Evolutionary conservation across 2,329 filamentous ascomycete genomes (phyloP), one percentile per base, ranked within the genome.

Genomic region (Penicillium sp.): DNA sequence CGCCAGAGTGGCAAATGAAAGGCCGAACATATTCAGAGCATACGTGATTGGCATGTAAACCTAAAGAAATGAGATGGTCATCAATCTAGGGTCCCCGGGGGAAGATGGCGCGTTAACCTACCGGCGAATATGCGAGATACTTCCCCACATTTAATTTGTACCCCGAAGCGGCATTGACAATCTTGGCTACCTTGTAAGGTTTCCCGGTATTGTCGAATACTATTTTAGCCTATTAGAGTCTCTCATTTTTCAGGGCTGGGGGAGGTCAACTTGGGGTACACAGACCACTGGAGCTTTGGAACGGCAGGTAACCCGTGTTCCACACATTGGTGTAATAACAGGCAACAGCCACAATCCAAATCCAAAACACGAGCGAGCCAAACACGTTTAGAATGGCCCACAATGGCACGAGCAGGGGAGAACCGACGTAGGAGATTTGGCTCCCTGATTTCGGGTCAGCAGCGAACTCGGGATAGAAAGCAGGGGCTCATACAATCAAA

Each of bases 311-410:
- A 7, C 42, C 58, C 2, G 50, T 60, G n/a, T 54, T 39, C 55
- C 58, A 60, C 3, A 56, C 46, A 43, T 60, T 60, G 17, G 50
- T 54, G 26, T 60, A 60, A 27, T 90, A 86, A 18, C 89, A 72
- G 9, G 78, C 69, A 0, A 81, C 77, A 0, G 82, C 75, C 5
- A 79, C 71, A 13, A 86, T 65, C 47, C 88, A 77, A 55, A 83
- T 87, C 67, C 88, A 88, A 2, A 80, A 47, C 1, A 86, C 75
- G 9, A 10, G 87, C 79, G n/a, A 85, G 84, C 36, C 86, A 80
- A 86, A 72, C 0, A 85, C 87, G 65, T 89, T 90, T 49, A 84
- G 81, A 54, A 89, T 87, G 5, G 86, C 86, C 68, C 85, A 83
- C 78, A 84, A 87, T 7, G 86, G 86, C 7, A 85, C 82, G 27